phyloP scores from a whole-genome alignment of 2,329 filamentous ascomycete genomes.

The Pseudonectria buxi region DNA sequence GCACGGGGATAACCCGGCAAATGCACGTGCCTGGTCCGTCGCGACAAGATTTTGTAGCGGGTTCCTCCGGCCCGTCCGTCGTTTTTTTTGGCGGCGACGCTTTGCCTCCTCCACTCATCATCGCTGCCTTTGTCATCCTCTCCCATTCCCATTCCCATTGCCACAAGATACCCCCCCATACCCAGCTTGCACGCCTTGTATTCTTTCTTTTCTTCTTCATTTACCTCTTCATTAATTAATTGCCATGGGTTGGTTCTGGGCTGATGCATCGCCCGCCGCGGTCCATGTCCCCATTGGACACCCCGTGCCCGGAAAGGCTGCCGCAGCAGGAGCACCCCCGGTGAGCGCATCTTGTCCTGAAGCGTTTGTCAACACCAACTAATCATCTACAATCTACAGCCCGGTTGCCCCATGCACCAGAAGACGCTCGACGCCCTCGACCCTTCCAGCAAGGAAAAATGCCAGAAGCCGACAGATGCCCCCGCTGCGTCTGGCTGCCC shows the following conservation, averaged over 20 bases:
- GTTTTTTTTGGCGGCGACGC: conserved; percentile 13
- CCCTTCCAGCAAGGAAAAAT: conserved; percentile 24
- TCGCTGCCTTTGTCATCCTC: conserved; percentile 4
- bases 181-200: conserved; percentile 1
- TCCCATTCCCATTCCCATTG: conserved; percentile 12
- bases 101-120: conserved; percentile 10
- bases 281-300: conserved; percentile 28
- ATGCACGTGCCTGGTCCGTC: too few species aligned
- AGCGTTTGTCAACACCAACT: conserved; percentile 8
- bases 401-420: conserved; percentile 53
- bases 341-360: conserved; percentile 16
- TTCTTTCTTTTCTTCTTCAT: not conserved
- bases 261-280: conserved; percentile 38
- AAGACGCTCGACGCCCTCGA: conserved; percentile 31
- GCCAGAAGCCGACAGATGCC: conserved; percentile 18
- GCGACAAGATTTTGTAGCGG: conserved; percentile 3
- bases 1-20: too few species aligned
- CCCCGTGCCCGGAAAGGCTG: conserved; percentile 21
- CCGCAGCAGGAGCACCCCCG: conserved; percentile 27
- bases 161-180: conserved; percentile 6
- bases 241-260: conserved; percentile 60
- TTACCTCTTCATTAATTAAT: conserved; percentile 2
- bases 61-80: conserved; percentile 8
- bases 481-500: conserved; percentile 36
- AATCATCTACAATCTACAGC: conserved; percentile 33